Evolutionary conservation across 1,284 basidiomycete species (phyloP).

Genomic region (Exobasidium rhododendri): DNA sequence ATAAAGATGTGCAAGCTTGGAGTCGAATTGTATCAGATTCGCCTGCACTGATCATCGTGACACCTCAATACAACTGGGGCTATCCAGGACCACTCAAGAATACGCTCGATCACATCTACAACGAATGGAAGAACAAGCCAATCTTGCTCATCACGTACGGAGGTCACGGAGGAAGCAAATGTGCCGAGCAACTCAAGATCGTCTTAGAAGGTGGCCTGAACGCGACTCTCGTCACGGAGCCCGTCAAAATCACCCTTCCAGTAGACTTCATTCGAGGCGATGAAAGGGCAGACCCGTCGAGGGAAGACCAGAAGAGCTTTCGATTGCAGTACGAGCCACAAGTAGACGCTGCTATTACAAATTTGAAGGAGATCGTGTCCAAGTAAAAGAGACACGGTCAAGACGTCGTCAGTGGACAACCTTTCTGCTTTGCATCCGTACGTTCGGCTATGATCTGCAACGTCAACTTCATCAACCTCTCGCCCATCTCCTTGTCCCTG

Average conservation of each 20-base stretch:
- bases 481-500: not conserved
- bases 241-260: not conserved
- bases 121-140: constrained; percentile 7
- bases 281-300: not conserved
- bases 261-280: not conserved
- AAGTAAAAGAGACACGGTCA: too few relatives aligned
- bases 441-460: not conserved
- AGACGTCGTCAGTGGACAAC: not conserved
- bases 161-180: constrained; percentile 9
- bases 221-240: not conserved
- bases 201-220: not conserved
- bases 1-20: not conserved
- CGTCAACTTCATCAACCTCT: not conserved
- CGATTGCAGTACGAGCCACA: not conserved
- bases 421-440: not conserved
- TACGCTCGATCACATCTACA: constrained; percentile 4
- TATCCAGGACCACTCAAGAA: constrained; percentile 4
- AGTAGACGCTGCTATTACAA: not conserved
- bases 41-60: not conserved
- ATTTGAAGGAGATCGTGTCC: too few relatives aligned
- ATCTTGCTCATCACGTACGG: constrained; percentile 6
- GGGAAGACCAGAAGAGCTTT: not conserved
- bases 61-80: constrained; percentile 12
- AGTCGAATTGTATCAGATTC: not conserved
- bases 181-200: constrained; percentile 1